Evolutionary conservation across 768 basidiomycete genomes (phyloP), one percentile per base, ranked within the genome.

Genomic region (Lentinus brumalis): DNA sequence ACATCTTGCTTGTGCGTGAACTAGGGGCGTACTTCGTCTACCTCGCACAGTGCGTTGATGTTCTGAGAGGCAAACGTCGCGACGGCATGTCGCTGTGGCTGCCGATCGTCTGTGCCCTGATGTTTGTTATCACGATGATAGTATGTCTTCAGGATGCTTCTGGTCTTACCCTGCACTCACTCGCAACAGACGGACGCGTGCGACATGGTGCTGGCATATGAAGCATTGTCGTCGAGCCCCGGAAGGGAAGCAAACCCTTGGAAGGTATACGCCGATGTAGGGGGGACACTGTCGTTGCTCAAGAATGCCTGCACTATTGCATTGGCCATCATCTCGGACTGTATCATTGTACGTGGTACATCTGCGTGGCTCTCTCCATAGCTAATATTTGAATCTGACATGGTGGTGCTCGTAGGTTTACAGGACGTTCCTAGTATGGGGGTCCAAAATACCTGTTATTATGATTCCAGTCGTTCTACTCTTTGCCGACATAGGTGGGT

Each of bases 1-100:
- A 15, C 46, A 15, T 46, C 45, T 5, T 4, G n/a, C 41, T 4
- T 46, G 5, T 18, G 21, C 14, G 26, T 8, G 14, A 12, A 0
- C 35, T 7, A 57, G 56, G 56, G 3, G 56, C 46, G 26, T 57
- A 57, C 47, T 50, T 40, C 5, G 56, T 57, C 5, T 47, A 47
- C 47, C 38, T 57, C 47, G 21, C 47, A 6, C 56, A 57, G 15
- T 50, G 56, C 21, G 29, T 57, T 35, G 6, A 35, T 21, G 29
- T 57, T 46, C 21, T 57, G 31, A 18, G 47, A n/a, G 50, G 30
- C 12, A 57, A 57, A 26, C 38, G n/a, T 8, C 56, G 47, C 6
- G 21, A 49, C 1, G 56, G 46, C 9, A 38, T 47, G 16, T 47
- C 56, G 21, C 11, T 57, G 1, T 57, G 56, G 56, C 46, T 57